phyloP scores from a whole-genome alignment of 257 asterid species.

The Fraxinus americana region DNA sequence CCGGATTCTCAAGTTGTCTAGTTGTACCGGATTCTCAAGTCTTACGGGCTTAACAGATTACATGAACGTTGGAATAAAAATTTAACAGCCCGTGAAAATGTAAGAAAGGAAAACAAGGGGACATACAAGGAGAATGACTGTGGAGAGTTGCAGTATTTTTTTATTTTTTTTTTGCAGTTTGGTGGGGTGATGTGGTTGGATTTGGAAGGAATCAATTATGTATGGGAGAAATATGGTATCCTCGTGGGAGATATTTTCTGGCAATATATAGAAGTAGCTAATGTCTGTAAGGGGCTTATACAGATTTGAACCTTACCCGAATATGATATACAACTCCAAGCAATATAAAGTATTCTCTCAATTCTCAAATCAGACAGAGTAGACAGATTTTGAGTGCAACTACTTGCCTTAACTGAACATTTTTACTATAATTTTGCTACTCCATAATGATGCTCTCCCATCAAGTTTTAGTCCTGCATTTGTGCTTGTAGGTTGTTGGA shows the following conservation, averaged over 20 bases:
- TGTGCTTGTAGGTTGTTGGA: conserved; percentile 66
- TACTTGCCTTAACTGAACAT: conserved; percentile 1
- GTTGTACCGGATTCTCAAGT: too few relatives aligned
- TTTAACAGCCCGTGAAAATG: neutral
- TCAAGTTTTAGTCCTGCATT: conserved; percentile 16
- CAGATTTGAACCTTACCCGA: neutral
- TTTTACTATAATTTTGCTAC: neutral
- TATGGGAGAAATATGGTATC: too few relatives aligned
- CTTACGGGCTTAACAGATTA: neutral
- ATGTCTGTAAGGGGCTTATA: neutral
- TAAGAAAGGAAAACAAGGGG: neutral
- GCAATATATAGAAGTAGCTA: neutral
- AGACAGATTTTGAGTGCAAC: neutral
- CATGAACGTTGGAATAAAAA: neutral
- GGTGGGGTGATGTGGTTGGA: neutral
- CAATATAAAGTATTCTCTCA: neutral
- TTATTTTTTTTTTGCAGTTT: neutral
- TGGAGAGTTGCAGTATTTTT: neutral
- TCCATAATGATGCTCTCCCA: neutral
- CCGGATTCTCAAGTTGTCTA: neutral
- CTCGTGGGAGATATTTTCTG: neutral
- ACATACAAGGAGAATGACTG: neutral
- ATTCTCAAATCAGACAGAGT: neutral
- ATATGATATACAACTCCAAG: neutral
- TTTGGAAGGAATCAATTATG: neutral